Conservation (phyloP, 208 protist genomes). For the Wallacemonas collosoma region DNA sequence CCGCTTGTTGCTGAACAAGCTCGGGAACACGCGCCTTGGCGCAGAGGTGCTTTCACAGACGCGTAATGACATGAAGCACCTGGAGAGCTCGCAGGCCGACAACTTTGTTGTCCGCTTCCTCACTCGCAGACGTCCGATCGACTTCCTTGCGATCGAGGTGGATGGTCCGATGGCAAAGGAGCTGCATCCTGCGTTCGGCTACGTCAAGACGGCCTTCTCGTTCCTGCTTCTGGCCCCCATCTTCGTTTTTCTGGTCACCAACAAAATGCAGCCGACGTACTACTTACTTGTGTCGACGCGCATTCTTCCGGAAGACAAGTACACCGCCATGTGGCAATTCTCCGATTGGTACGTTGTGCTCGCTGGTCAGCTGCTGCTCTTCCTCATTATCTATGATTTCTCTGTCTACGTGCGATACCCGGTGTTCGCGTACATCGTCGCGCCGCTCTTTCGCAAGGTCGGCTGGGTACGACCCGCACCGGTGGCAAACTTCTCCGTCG, state of each 20-base stretch:
- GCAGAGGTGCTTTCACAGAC: slow-evolving; percentile 77
- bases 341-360: slow-evolving; percentile 58
- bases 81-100: slow-evolving; percentile 41
- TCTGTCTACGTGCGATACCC: slow-evolving; percentile 81
- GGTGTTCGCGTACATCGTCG: slow-evolving; percentile 65
- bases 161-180: slow-evolving; percentile 66
- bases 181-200: slow-evolving; percentile 69
- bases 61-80: slow-evolving; percentile 65
- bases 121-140: slow-evolving; percentile 65
- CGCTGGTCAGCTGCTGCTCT: slow-evolving; percentile 60
- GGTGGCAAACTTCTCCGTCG: slow-evolving; percentile 31
- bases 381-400: slow-evolving; percentile 74
- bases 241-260: slow-evolving; percentile 48
- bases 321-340: slow-evolving; percentile 73
- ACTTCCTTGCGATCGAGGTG: slow-evolving; percentile 77
- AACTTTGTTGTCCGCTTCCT: slow-evolving; percentile 70
- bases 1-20: slow-evolving; percentile 46
- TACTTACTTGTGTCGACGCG: slow-evolving; percentile 66
- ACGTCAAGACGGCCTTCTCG: slow-evolving; percentile 61
- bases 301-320: slow-evolving; percentile 61
- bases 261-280: slow-evolving; percentile 71
- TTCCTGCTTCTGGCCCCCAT: slow-evolving; percentile 49
- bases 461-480: slow-evolving; percentile 37
- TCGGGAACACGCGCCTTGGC: slow-evolving; percentile 75
- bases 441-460: slow-evolving; percentile 60